Percentiles rank a stretch among this genome's conserved stretches.
phyloP scores from a whole-genome alignment of 306 rosid species.

The Casuarina cunninghamiana region DNA sequence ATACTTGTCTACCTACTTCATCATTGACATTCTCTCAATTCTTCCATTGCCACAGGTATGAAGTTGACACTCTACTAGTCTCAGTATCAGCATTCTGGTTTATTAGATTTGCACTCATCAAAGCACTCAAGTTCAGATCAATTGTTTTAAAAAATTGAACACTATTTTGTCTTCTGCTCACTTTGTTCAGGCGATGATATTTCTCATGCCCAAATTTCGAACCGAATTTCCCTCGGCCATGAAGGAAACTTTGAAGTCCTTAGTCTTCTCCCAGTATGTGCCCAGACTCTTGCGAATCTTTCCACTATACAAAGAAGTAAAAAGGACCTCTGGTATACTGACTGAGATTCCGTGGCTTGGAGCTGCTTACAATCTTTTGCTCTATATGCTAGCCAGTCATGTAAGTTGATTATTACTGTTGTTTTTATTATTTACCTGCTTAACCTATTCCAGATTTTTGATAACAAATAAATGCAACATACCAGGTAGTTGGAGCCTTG shows the following conservation, averaged over 20 bases:
- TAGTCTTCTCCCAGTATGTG: conserved; percentile 52
- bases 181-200: conserved; percentile 49
- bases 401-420: conserved; percentile 46
- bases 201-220: conserved; percentile 27
- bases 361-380: conserved; percentile 82
- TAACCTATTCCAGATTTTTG: conserved; percentile 2
- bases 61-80: neutral
- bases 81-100: neutral
- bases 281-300: conserved; percentile 64
- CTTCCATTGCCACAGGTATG: conserved; percentile 92
- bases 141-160: neutral
- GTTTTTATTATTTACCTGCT: conserved; percentile 1
- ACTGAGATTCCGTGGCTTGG: conserved; percentile 93
- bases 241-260: conserved; percentile 51
- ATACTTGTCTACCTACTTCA: conserved; percentile 65
- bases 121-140: neutral
- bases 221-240: conserved; percentile 26
- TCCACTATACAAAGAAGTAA: conserved; percentile 72
- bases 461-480: conserved; percentile 18
- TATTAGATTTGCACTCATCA: neutral
- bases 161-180: conserved; percentile 17
- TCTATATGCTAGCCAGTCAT: conserved; percentile 87
- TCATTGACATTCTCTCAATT: conserved; percentile 74
- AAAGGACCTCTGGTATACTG: conserved; percentile 70
- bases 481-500: conserved; percentile 76